These are phyloP conservation scores for Xylariales sp. DNA, from an alignment of 2,329 filamentous ascomycete genomes.

Conservation along the genomic window DNA sequence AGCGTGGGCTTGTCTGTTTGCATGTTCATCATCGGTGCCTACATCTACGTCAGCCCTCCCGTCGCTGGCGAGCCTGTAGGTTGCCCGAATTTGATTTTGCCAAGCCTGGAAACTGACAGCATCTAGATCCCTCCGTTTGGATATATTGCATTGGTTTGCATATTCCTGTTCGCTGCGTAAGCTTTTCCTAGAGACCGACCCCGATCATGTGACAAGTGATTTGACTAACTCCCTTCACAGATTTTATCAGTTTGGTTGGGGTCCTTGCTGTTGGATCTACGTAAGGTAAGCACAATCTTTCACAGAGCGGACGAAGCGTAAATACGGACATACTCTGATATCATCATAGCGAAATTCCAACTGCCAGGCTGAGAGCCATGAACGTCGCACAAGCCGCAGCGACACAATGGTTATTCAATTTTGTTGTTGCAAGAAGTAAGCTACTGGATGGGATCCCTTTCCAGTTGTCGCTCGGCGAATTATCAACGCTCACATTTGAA, in stretches of 20 bases:
- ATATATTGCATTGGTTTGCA: constrained; percentile 66
- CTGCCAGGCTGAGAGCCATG: constrained; percentile 58
- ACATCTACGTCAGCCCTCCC: constrained; percentile 59
- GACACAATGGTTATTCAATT: constrained; percentile 72
- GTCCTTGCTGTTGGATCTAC: constrained; percentile 69
- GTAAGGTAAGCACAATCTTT: constrained; percentile 33
- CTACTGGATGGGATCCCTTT: too few relatives aligned
- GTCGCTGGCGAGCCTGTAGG: constrained; percentile 40
- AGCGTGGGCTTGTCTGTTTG: constrained; percentile 55
- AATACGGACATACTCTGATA: too few relatives aligned
- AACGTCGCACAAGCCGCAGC: constrained; percentile 66
- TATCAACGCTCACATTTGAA: background rate
- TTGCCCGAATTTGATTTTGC: background rate
- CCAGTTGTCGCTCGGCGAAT: background rate
- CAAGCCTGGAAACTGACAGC: background rate
- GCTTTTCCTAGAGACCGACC: constrained; percentile 10
- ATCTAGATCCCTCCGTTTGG: constrained; percentile 58
- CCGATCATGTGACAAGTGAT: too few relatives aligned
- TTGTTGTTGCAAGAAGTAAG: constrained; percentile 55
- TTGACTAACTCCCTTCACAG: constrained; percentile 21
- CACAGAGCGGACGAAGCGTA: too few relatives aligned
- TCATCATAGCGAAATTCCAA: constrained; percentile 59
- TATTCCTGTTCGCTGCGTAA: constrained; percentile 63
- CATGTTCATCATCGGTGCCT: constrained; percentile 70
- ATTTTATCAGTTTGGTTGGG: constrained; percentile 67